Evolutionary conservation across 2,329 filamentous ascomycete species (phyloP), one percentile per base, ranked within the genome.

Genomic region (Sporothrix schenckii): DNA sequence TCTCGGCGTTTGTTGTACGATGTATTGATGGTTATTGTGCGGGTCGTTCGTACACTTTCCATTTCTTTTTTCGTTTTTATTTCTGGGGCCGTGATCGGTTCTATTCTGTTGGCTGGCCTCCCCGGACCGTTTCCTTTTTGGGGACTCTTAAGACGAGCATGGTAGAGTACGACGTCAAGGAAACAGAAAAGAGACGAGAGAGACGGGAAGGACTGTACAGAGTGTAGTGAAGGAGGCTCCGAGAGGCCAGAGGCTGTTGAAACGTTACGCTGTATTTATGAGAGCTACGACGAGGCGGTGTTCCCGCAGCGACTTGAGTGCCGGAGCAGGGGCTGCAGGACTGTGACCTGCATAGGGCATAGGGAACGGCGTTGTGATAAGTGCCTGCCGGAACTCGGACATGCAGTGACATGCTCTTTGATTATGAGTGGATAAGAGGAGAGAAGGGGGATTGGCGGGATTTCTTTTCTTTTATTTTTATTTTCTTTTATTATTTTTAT

Each of bases 41-140:
- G n/a, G n/a, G n/a, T n/a, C n/a, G n/a, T n/a, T n/a, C n/a, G n/a
- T n/a, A n/a, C n/a, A 14, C 52, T 4, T 58, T 41, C 24, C n/a
- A 16, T 11, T 13, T 44, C 24, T 61, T 11, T 21, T 9, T 41
- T 24, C 10, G 30, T 21, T 61, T 44, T 44, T 24, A 24, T 13
- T 24, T 53, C 34, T n/a, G 5, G 14, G 56, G 34, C 34, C 34
- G 24, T 9, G 19, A 61, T 24, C 56, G 56, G 34, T 10, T 44
- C 30, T n/a, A 24, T 24, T 60, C 34, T 34, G 56, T 19, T 61
- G 56, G 56, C n/a, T 56, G 53, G 24, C 53, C 27, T 61, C 56
- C 56, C 56, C 56, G n/a, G 56, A 44, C n/a, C 44, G 4, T 49
- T 14, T 49, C 44, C 44, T 14, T 49, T 49, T 49, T 19, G 13